Conservation (phyloP, 2,329 filamentous ascomycete species). For the Macrophomina pseudophaseolina region DNA sequence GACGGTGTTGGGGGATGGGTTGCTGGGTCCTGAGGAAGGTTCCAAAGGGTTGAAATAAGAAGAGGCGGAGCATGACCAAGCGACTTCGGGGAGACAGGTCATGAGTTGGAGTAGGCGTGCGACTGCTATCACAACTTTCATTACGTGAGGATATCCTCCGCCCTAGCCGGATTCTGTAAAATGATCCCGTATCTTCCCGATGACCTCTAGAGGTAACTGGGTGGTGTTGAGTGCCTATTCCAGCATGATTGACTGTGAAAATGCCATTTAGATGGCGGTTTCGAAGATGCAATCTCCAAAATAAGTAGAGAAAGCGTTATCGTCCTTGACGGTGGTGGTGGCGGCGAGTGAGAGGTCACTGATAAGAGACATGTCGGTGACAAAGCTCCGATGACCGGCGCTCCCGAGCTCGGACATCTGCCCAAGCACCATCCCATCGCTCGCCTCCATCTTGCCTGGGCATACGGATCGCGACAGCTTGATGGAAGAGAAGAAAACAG, state of each 20-base stretch:
- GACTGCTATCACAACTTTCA: slow-evolving; percentile 8
- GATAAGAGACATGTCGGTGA: slow-evolving; percentile 8
- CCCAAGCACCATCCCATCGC: neutral
- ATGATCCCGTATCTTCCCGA: slow-evolving; percentile 5
- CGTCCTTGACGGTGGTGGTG: neutral
- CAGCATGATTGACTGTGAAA: neutral
- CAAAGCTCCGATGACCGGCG: neutral
- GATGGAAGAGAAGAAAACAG: neutral
- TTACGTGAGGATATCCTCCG: slow-evolving; percentile 16
- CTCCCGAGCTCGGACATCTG: neutral
- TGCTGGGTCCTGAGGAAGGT: neutral
- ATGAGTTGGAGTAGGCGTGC: slow-evolving; percentile 11
- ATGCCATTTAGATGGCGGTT: neutral
- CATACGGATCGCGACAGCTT: neutral
- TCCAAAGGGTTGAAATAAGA: neutral
- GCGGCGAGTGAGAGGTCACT: neutral
- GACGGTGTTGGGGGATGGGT: neutral
- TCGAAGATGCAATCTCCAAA: neutral
- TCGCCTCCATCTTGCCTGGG: neutral
- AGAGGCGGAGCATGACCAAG: neutral
- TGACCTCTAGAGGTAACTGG: neutral
- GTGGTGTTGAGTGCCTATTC: neutral
- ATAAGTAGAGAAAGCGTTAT: neutral
- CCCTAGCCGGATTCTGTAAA: slow-evolving; percentile 17
- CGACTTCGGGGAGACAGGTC: neutral